Percentiles rank a stretch among this genome's conserved stretches.
Conservation (phyloP, 176 grass and related monocot genomes). For the Hyparrhenia diplandra region DNA sequence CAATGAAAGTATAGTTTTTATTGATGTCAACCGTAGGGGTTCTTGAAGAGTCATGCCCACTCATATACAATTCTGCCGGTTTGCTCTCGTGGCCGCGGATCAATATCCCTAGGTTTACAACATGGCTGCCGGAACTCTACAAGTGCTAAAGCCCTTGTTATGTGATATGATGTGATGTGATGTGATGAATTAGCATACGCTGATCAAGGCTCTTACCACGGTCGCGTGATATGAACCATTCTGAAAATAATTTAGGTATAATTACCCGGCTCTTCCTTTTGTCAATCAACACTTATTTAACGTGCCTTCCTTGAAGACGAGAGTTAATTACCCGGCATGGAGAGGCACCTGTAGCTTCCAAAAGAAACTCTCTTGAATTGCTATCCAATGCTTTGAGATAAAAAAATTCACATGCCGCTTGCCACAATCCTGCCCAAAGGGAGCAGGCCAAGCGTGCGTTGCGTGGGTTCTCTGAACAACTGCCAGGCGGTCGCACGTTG, state of each 20-base stretch:
- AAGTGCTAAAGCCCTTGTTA: not conserved
- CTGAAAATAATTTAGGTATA: no score
- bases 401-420: slow-evolving; percentile 46
- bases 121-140: not conserved
- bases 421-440: slow-evolving; percentile 21
- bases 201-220: no score
- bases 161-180: no score
- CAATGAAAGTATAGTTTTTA: not conserved
- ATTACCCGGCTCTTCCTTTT: no score
- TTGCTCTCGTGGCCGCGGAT: not conserved
- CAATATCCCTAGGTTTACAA: not conserved
- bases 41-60: slow-evolving; percentile 10
- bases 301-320: not conserved
- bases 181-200: not conserved
- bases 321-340: not conserved
- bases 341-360: slow-evolving; percentile 35
- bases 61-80: not conserved
- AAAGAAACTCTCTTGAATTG: slow-evolving; percentile 15
- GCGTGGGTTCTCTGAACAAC: slow-evolving; percentile 17
- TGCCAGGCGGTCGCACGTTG: slow-evolving; percentile 23
- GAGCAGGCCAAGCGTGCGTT: slow-evolving; percentile 11
- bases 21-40: not conserved
- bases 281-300: no score
- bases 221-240: no score
- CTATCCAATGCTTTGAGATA: slow-evolving; percentile 16